Percentiles rank a stretch among this genome's conserved stretches.
phyloP scores from a whole-genome alignment of 202 grass and related monocot genomes.

The Panicum virgatum region DNA sequence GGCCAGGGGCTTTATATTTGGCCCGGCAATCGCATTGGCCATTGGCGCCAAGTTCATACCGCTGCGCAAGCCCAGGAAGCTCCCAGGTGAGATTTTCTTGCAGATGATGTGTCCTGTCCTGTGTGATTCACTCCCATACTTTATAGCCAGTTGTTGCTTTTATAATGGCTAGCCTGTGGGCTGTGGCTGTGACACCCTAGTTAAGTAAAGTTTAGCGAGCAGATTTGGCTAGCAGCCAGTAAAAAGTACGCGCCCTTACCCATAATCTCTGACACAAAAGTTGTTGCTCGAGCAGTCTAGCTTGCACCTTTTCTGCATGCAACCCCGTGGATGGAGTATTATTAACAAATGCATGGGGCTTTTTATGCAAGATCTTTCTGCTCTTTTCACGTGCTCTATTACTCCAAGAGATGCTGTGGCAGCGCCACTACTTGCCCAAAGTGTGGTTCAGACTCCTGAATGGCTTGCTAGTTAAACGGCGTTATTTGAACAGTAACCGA shows the following conservation, averaged over 20 bases:
- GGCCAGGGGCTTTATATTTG: constrained; percentile 96
- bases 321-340: constrained; percentile 13
- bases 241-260: background rate
- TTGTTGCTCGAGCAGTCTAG: background rate
- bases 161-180: background rate
- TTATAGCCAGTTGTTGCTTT: background rate
- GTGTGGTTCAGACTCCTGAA: background rate
- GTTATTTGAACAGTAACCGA: background rate
- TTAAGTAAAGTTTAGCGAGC: background rate
- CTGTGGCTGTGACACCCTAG: background rate
- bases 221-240: background rate
- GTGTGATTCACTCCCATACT: too few relatives aligned
- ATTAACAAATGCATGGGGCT: background rate
- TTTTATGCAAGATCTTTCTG: background rate
- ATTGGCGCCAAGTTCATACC: constrained; percentile 95
- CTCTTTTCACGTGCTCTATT: constrained; percentile 21
- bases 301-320: background rate
- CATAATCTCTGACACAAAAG: constrained; percentile 28
- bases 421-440: background rate
- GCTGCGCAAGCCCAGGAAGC: constrained; percentile 84
- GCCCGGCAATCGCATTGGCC: constrained; percentile 73
- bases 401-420: background rate
- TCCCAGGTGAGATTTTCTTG: constrained; percentile 60
- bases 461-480: background rate
- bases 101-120: background rate